A percentile compares a stretch with the other conserved stretches of the same genome.
These are phyloP conservation scores for Rhizoclosmatium globosum DNA, from an alignment of 192 early-diverging fungal species.

Conservation along the genomic window DNA sequence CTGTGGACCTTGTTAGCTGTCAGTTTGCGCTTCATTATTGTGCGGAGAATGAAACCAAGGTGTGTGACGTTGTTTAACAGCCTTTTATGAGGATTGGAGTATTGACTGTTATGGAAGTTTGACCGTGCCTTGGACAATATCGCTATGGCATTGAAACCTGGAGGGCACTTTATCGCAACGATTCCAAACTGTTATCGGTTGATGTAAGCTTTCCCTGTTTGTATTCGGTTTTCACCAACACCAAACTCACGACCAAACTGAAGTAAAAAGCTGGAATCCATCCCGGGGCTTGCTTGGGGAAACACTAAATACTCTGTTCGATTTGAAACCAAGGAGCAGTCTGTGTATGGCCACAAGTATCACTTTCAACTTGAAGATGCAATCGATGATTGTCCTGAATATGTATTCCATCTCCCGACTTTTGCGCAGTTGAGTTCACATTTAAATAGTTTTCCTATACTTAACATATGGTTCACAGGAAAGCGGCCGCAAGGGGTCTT, in stretches of 20 bases:
- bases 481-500: slow-evolving; percentile 86
- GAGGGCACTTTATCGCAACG: slow-evolving; percentile 90
- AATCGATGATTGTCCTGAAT: slow-evolving; percentile 96
- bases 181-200: slow-evolving; percentile 93
- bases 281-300: slow-evolving; percentile 71
- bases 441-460: slow-evolving; percentile 13
- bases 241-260: not conserved
- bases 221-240: not conserved
- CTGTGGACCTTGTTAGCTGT: slow-evolving; percentile 82
- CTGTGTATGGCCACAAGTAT: slow-evolving; percentile 84
- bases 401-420: slow-evolving; percentile 86
- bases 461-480: slow-evolving; percentile 46
- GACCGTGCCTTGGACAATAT: slow-evolving; percentile 82
- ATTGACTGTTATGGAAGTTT: slow-evolving; percentile 56
- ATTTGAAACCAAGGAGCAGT: slow-evolving; percentile 75
- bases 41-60: slow-evolving; percentile 86
- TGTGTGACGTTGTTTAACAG: slow-evolving; percentile 70
- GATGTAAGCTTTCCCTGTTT: slow-evolving; percentile 60
- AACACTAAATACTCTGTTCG: slow-evolving; percentile 89
- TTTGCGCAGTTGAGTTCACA: slow-evolving; percentile 67
- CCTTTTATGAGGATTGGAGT: slow-evolving; percentile 70
- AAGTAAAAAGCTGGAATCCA: slow-evolving; percentile 51
- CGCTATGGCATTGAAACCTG: slow-evolving; percentile 67
- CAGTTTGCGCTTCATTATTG: slow-evolving; percentile 99
- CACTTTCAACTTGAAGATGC: slow-evolving; percentile 94